Evolutionary conservation across 805 yeast species (phyloP), one percentile per base, ranked within the genome.

Genomic region (Pichia thaimueangensis): DNA sequence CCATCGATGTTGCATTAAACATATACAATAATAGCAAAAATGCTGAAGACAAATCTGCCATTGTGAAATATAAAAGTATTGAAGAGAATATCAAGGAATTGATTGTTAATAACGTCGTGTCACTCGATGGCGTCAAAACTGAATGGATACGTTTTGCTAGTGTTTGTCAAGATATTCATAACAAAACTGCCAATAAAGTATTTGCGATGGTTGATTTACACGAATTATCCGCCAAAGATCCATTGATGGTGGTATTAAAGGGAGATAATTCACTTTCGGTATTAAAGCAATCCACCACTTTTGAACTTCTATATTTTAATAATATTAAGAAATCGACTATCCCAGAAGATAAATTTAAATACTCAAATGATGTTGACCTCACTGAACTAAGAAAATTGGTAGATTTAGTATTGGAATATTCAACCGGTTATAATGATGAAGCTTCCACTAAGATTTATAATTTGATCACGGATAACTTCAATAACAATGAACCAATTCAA

Each of bases 121-220:
- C 39, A 6, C 4, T 29, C 6, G 24, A 36, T 9, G 11, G 25
- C 25, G 16, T 25, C 6, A 24, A 36, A 29, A 19, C 13, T 16
- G 63, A 60, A 33, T 57, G 62, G 28, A 59, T 73, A 27, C 77
- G 81, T 46, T 73, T 89, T 44, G 82, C 79, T 45, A 70, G 85
- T 2, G 66, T 88, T 21, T 81, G 95, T 56, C 75, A 73, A 43
- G 96, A 88, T 53, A 68, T 84, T 41, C 31, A 30, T 4, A 73
- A 72, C 45, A 81, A 74, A 45, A 70, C 71, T 36, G 68, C 78
- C 16, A 70, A 72, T 45, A 93, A 85, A 53, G 19, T 43, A 11
- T 34, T 37, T 21, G 70, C 82, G 0, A 66, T 86, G 30, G 41
- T 47, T 6, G 58, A 54, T 11, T 35, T 32, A 8, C n/a, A n/a